Conservation (phyloP, 495 filamentous ascomycete genomes). For the Terfezia boudieri region DNA sequence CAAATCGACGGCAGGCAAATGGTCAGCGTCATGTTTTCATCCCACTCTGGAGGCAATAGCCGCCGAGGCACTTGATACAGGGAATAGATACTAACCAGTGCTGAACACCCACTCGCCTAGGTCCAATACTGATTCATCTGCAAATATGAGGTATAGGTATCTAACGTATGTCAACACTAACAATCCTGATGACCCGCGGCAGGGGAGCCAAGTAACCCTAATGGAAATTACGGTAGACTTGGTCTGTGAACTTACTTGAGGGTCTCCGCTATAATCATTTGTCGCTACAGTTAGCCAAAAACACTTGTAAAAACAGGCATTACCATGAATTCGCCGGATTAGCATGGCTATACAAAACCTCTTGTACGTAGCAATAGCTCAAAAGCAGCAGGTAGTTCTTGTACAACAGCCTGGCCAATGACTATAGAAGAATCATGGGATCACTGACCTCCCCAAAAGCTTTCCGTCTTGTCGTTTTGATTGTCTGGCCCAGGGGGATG, state of each 20-base stretch:
- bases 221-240: too few species aligned
- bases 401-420: too few species aligned
- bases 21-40: too few species aligned
- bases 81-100: constrained; percentile 19
- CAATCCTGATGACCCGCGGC: too few species aligned
- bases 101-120: constrained; percentile 35
- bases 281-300: neutral
- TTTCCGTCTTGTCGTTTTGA: constrained; percentile 14
- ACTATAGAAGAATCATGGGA: too few species aligned
- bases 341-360: neutral
- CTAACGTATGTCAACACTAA: constrained; percentile 11
- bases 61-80: too few species aligned
- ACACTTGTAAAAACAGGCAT: neutral
- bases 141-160: constrained; percentile 33
- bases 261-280: constrained; percentile 14
- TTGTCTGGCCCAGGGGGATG: constrained; percentile 11
- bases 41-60: too few species aligned
- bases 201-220: too few species aligned
- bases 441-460: constrained; percentile 18
- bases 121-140: constrained; percentile 26
- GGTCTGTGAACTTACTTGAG: constrained; percentile 9
- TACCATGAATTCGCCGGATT: neutral
- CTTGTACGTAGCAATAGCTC: neutral
- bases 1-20: too few species aligned
- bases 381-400: too few species aligned